A percentile compares a stretch with the other conserved stretches of the same genome.
Evolutionary conservation across 371 early-diverging fungal genomes (phyloP).

Genomic region (Modicella reniformis): DNA sequence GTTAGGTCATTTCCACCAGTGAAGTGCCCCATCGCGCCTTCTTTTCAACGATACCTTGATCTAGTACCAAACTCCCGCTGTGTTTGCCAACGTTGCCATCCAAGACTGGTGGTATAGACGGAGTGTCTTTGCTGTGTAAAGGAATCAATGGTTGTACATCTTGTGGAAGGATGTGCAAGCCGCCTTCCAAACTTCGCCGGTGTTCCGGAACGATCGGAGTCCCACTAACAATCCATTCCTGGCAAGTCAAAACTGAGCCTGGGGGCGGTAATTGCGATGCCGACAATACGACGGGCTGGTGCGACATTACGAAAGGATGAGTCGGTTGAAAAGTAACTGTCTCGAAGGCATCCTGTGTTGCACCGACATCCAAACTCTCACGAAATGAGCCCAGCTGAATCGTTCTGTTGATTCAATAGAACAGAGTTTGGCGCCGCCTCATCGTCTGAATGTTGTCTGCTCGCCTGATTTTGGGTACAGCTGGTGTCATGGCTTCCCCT

Average conservation of each 20-base stretch:
- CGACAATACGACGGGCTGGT: too few relatives aligned
- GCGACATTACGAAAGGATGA: background rate
- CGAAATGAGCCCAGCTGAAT: background rate
- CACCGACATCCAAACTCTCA: background rate
- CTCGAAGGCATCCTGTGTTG: background rate
- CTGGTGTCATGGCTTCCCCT: background rate
- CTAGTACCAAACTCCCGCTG: background rate
- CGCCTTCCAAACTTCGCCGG: background rate
- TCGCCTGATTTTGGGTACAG: background rate
- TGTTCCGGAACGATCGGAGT: background rate
- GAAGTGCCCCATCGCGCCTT: background rate
- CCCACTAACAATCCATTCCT: background rate
- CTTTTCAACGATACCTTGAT: background rate
- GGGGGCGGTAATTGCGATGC: too few relatives aligned
- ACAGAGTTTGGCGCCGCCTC: background rate
- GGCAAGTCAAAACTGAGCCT: background rate
- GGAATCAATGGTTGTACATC: background rate
- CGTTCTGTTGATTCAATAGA: constrained; percentile 7
- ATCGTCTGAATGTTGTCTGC: background rate
- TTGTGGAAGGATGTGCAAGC: background rate
- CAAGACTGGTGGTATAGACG: background rate
- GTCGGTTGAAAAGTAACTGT: background rate
- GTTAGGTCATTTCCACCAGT: background rate
- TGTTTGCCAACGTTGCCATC: background rate
- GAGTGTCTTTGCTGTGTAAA: background rate